These are phyloP conservation scores for Danielia oregonensis DNA, from an alignment of 805 yeast species.

Conservation along the genomic window DNA sequence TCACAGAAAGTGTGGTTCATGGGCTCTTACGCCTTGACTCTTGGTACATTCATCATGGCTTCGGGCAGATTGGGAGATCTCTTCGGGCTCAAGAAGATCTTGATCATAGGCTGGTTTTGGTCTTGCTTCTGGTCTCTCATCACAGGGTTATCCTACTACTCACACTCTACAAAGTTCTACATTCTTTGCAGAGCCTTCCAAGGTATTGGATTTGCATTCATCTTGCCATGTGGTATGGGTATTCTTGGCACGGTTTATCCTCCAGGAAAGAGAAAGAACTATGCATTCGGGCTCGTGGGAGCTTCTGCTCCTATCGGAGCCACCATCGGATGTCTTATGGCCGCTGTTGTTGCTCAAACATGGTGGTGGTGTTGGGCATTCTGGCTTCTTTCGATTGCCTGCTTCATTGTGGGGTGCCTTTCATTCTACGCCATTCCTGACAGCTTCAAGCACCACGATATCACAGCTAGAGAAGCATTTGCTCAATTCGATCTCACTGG, in stretches of 20 bases:
- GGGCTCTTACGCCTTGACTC: conserved; percentile 67
- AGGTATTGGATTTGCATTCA: conserved; percentile 60
- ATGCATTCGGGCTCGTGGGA: conserved; percentile 55
- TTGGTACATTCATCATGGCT: conserved; percentile 67
- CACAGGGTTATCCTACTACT: conserved; percentile 54
- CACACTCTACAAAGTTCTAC: conserved; percentile 47
- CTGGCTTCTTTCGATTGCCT: conserved; percentile 44
- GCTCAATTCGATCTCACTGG: conserved; percentile 34
- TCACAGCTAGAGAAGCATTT: conserved; percentile 10
- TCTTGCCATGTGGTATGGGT: conserved; percentile 60
- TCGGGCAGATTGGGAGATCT: conserved; percentile 73
- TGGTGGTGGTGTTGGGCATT: conserved; percentile 63
- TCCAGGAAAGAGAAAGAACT: conserved; percentile 44
- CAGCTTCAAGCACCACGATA: conserved; percentile 11
- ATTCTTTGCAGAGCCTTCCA: conserved; percentile 55
- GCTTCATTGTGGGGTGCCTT: conserved; percentile 26
- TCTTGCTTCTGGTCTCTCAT: conserved; percentile 54
- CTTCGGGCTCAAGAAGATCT: conserved; percentile 56
- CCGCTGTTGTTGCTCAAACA: conserved; percentile 43
- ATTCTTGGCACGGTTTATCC: conserved; percentile 44
- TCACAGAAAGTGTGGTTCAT: conserved; percentile 46
- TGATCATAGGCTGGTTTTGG: conserved; percentile 55
- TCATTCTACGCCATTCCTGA: conserved; percentile 39
- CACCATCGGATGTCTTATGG: conserved; percentile 49
- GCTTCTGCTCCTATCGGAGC: conserved; percentile 65